These are phyloP conservation scores for Cryptococcus amylolentus DNA, from an alignment of 1,284 basidiomycete species.

Conservation along the genomic window DNA sequence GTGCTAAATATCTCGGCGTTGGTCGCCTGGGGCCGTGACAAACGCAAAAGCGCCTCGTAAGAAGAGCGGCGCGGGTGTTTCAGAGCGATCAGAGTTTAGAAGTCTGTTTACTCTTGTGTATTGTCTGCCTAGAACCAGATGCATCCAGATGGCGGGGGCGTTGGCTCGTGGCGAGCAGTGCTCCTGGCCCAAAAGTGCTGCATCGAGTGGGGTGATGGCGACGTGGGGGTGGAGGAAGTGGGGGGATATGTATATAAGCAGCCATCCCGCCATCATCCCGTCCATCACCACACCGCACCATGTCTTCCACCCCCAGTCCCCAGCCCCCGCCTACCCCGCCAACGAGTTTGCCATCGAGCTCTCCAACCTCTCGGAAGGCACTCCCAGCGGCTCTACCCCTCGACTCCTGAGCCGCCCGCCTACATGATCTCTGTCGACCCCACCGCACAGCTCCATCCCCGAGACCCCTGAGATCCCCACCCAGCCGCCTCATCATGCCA, in stretches of 20 bases:
- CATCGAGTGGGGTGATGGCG: background rate
- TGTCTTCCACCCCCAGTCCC: background rate
- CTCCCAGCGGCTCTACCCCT: background rate
- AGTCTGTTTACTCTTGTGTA: too few relatives aligned
- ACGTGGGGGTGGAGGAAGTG: background rate
- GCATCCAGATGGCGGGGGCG: too few relatives aligned
- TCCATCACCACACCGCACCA: too few relatives aligned
- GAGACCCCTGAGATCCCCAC: background rate
- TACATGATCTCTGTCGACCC: conserved; percentile 28
- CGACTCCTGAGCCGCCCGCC: conserved; percentile 12
- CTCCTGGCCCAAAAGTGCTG: too few relatives aligned
- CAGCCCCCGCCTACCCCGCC: background rate
- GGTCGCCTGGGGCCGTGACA: too few relatives aligned
- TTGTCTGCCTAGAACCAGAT: too few relatives aligned
- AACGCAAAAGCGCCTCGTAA: too few relatives aligned
- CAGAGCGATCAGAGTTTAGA: too few relatives aligned
- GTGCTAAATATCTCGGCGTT: too few relatives aligned
- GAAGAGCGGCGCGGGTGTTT: too few relatives aligned
- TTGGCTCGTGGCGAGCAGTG: too few relatives aligned
- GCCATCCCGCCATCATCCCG: background rate
- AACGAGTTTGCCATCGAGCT: conserved; percentile 5
- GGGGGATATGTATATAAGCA: background rate
- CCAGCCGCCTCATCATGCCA: too few relatives aligned
- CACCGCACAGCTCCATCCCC: background rate
- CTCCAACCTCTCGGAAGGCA: background rate